These are phyloP conservation scores for Pichia sp. DNA, from an alignment of 1,139 yeast species.

Conservation along the genomic window DNA sequence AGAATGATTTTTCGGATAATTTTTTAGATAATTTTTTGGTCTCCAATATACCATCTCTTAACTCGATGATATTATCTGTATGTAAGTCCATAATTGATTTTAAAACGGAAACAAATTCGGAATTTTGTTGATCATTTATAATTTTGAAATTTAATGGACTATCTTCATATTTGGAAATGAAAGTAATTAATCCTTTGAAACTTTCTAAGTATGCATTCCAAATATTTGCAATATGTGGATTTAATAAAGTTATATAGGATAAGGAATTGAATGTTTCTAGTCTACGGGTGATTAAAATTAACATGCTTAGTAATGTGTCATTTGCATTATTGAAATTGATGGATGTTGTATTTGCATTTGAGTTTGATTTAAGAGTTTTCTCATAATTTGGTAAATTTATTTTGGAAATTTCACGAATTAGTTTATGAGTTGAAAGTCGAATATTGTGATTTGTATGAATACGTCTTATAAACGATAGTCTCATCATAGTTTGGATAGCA, in stretches of 20 bases:
- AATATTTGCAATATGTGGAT: constrained; percentile 83
- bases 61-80: constrained; percentile 70
- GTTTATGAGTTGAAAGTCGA: background rate
- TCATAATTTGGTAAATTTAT: constrained; percentile 3
- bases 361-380: constrained; percentile 2
- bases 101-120: constrained; percentile 44
- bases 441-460: background rate
- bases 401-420: background rate
- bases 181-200: constrained; percentile 51
- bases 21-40: constrained; percentile 32
- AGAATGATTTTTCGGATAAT: constrained; percentile 47
- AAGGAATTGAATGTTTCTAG: constrained; percentile 61
- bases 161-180: constrained; percentile 22
- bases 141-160: background rate
- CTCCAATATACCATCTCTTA: constrained; percentile 81
- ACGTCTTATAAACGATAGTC: background rate
- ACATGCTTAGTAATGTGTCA: constrained; percentile 35
- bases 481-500: background rate
- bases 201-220: constrained; percentile 69
- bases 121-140: constrained; percentile 37
- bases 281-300: constrained; percentile 49
- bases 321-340: constrained; percentile 10
- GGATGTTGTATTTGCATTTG: background rate
- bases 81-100: constrained; percentile 63
- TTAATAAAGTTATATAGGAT: constrained; percentile 78